These are phyloP conservation scores for Setaria italica DNA, from an alignment of 202 grass and related monocot genomes.

Conservation along the genomic window DNA sequence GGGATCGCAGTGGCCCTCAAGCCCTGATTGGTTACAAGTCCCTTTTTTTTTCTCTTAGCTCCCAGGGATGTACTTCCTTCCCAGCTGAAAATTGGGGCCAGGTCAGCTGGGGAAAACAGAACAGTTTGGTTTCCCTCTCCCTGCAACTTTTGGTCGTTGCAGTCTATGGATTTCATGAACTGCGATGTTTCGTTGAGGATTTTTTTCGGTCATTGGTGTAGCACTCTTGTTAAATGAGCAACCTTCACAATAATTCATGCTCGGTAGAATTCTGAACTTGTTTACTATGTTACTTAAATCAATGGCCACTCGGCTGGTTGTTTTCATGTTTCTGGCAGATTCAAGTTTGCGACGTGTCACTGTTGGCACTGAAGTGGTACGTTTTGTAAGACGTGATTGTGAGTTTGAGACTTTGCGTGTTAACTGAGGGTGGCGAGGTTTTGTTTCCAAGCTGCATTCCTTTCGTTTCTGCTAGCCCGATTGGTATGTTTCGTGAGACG, in stretches of 20 bases:
- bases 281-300: neutral
- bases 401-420: too few species aligned
- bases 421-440: too few species aligned
- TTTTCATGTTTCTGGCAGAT: neutral
- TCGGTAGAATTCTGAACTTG: constrained; percentile 48
- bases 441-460: too few species aligned
- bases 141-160: constrained; percentile 36
- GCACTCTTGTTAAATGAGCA: constrained; percentile 47
- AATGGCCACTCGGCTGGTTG: neutral
- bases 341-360: neutral
- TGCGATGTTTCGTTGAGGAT: constrained; percentile 29
- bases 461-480: too few species aligned
- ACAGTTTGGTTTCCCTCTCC: constrained; percentile 12
- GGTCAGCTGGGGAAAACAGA: constrained; percentile 31
- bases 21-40: constrained; percentile 58
- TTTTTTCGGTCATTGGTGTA: constrained; percentile 40
- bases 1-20: constrained; percentile 79
- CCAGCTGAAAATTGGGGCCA: constrained; percentile 35
- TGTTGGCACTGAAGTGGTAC: neutral
- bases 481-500: too few species aligned
- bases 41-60: neutral
- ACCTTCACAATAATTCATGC: constrained; percentile 59
- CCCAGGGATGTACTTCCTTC: constrained; percentile 40
- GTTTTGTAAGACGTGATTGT: neutral
- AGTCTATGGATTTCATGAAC: constrained; percentile 57